Percentiles rank a stretch among this genome's conserved stretches.
These are phyloP conservation scores for Penicillium cinerascens DNA, from an alignment of 495 filamentous ascomycete species.

Conservation along the genomic window DNA sequence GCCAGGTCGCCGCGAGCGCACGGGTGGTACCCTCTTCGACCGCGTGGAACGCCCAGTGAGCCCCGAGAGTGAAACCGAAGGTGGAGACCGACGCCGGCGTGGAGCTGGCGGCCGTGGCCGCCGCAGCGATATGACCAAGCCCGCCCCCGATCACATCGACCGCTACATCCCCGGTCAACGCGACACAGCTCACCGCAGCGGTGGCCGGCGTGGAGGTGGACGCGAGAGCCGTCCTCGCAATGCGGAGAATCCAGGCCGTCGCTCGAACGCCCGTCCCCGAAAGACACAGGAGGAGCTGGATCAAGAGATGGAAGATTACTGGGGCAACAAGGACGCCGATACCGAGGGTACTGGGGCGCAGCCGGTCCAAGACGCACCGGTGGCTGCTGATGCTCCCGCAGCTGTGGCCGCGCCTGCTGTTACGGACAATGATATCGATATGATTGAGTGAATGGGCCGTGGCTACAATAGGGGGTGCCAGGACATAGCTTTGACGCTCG, in stretches of 20 bases:
- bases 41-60: conserved; percentile 57
- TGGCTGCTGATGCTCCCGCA: conserved; percentile 26
- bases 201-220: conserved; percentile 44
- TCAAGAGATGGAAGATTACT: conserved; percentile 96
- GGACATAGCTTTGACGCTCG: background rate
- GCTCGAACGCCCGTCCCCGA: conserved; percentile 58
- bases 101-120: conserved; percentile 34
- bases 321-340: conserved; percentile 45
- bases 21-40: conserved; percentile 63
- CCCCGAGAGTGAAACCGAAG: conserved; percentile 31
- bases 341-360: conserved; percentile 22
- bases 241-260: conserved; percentile 38
- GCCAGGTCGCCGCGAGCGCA: conserved; percentile 52
- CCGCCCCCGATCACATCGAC: conserved; percentile 71
- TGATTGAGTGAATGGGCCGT: conserved; percentile 42
- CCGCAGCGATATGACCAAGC: conserved; percentile 65
- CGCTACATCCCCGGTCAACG: conserved; percentile 72
- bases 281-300: conserved; percentile 94
- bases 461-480: background rate
- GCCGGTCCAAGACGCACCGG: conserved; percentile 21
- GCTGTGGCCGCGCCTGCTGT: conserved; percentile 18
- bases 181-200: conserved; percentile 33
- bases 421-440: conserved; percentile 57
- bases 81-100: conserved; percentile 38
- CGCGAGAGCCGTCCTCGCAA: conserved; percentile 35